Evolutionary conservation across 495 filamentous ascomycete species (phyloP).

Genomic region (Neurospora sp.): DNA sequence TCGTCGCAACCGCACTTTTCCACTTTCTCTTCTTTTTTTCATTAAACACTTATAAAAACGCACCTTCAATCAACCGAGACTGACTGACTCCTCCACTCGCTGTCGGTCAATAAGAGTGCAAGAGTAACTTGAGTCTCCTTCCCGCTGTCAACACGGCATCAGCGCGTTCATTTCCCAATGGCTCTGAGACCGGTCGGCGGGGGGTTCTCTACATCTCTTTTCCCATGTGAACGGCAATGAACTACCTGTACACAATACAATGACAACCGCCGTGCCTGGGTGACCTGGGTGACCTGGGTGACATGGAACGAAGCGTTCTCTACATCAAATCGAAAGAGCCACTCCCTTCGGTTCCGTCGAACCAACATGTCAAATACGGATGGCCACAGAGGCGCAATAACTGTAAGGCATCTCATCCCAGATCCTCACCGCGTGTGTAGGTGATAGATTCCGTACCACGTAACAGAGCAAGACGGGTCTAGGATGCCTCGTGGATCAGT

Average conservation of each 20-base stretch:
- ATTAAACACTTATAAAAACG: constrained; percentile 32
- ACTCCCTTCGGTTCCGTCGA: not conserved
- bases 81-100: constrained; percentile 28
- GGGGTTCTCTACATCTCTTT: not conserved
- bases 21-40: constrained; percentile 17
- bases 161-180: not conserved
- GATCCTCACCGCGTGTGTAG: not conserved
- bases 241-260: not conserved
- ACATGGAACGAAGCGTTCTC: not conserved
- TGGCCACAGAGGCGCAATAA: not conserved
- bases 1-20: not conserved
- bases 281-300: not conserved
- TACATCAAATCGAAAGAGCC: not conserved
- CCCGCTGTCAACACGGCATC: not conserved
- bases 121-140: constrained; percentile 20
- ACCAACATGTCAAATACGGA: not conserved
- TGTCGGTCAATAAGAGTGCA: constrained; percentile 44
- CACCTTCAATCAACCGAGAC: constrained; percentile 46
- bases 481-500: not conserved
- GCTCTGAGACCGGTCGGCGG: not conserved
- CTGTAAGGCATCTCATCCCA: not conserved
- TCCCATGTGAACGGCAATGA: not conserved
- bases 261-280: not conserved
- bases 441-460: not conserved
- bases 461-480: not conserved